These are phyloP conservation scores for Apiotrichum veenhuisii DNA, from an alignment of 1,284 basidiomycete genomes.

Conservation along the genomic window DNA sequence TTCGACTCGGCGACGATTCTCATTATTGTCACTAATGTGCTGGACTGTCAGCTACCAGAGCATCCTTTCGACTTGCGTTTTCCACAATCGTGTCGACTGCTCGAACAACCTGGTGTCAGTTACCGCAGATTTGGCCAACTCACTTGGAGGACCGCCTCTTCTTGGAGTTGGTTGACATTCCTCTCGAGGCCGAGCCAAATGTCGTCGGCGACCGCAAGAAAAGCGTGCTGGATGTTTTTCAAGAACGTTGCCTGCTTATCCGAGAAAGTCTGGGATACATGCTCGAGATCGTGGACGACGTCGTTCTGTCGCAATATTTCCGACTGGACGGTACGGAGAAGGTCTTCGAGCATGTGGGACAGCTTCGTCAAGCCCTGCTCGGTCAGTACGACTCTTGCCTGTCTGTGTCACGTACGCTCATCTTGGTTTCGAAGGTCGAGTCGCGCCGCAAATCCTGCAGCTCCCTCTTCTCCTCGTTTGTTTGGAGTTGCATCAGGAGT, in stretches of 20 bases:
- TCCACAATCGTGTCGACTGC: not conserved
- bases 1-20: not conserved
- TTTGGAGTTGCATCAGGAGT: slow-evolving; percentile 24
- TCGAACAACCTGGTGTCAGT: not conserved
- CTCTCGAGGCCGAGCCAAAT: not conserved
- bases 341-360: not conserved
- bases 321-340: not conserved
- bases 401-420: slow-evolving; percentile 12
- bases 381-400: not conserved
- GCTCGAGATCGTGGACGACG: not conserved
- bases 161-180: not conserved
- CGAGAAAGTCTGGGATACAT: not conserved
- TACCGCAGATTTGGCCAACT: no score
- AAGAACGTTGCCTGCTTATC: not conserved
- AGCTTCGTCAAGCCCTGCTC: not conserved
- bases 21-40: not conserved
- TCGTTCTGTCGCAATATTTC: not conserved
- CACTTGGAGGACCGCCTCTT: not conserved
- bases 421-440: not conserved
- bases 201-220: not conserved
- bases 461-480: slow-evolving; percentile 5
- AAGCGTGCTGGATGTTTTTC: not conserved
- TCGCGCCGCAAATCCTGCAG: not conserved
- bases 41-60: not conserved
- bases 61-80: not conserved